Percentiles rank a stretch among this genome's conserved stretches.
Evolutionary conservation across 176 grass and related monocot species (phyloP).

Genomic region (Chrysopogon serrulatus): DNA sequence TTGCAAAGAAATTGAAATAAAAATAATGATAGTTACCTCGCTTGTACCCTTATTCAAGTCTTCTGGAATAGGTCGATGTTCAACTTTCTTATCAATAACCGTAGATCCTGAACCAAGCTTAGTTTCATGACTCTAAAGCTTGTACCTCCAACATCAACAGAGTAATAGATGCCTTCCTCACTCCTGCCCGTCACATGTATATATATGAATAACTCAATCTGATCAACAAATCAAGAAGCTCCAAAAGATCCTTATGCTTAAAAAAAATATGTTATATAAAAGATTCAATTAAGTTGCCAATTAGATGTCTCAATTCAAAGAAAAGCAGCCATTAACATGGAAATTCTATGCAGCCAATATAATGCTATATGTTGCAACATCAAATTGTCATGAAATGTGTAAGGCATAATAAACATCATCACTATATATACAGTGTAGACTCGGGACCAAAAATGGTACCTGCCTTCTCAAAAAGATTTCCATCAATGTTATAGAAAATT

Average conservation of each 20-base stretch:
- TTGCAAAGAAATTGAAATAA: conserved; percentile 2
- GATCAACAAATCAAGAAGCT: neutral
- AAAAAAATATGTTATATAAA: neutral
- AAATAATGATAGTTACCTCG: conserved; percentile 45
- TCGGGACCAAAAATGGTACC: neutral
- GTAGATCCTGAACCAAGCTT: conserved; percentile 55
- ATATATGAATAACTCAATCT: neutral
- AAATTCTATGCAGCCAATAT: neutral
- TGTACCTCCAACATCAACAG: conserved; percentile 83
- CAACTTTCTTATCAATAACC: conserved; percentile 60
- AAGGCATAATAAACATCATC: neutral
- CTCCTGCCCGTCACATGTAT: conserved; percentile 35
- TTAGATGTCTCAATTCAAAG: neutral
- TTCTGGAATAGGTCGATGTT: conserved; percentile 57
- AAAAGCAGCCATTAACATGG: neutral
- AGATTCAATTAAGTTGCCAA: neutral
- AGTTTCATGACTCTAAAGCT: conserved; percentile 86
- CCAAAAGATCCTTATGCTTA: neutral
- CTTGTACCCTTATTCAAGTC: conserved; percentile 60
- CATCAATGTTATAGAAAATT: neutral
- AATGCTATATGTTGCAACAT: neutral
- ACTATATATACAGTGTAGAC: neutral
- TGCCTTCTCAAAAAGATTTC: too few species aligned
- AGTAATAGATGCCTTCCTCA: conserved; percentile 82
- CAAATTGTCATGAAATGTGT: neutral